Percentiles rank a stretch among this genome's conserved stretches.
phyloP scores from a whole-genome alignment of 2,329 filamentous ascomycete genomes.

The Alternaria sp. region DNA sequence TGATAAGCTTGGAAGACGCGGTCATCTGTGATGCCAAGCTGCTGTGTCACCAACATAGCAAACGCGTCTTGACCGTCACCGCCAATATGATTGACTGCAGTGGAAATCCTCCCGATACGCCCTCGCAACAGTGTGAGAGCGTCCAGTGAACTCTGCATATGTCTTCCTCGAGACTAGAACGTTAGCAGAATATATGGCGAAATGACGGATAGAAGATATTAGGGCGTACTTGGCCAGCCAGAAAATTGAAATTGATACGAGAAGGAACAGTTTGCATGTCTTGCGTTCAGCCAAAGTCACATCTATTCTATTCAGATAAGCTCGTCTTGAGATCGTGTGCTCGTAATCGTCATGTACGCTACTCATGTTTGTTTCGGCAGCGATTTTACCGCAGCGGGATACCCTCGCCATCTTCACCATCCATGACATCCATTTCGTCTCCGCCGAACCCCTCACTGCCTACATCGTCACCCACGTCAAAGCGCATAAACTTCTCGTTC shows the following conservation, averaged over 20 bases:
- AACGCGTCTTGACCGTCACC: background rate
- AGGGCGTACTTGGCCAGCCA: background rate
- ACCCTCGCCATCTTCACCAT: conserved; percentile 17
- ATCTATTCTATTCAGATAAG: background rate
- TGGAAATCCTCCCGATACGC: background rate
- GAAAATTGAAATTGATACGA: background rate
- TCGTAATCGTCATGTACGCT: background rate
- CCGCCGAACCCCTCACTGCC: conserved; percentile 43
- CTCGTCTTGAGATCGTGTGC: background rate
- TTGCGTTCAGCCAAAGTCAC: background rate
- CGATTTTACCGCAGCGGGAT: background rate
- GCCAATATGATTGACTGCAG: background rate
- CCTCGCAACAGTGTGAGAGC: background rate
- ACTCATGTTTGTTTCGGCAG: background rate
- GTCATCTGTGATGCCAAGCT: background rate
- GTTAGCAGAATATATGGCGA: background rate
- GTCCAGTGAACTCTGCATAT: background rate
- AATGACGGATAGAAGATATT: background rate
- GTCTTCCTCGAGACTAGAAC: background rate
- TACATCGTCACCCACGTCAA: conserved; percentile 51
- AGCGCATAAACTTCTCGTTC: conserved; percentile 68
- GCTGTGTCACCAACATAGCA: background rate
- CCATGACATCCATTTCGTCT: conserved; percentile 19
- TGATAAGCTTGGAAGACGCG: background rate
- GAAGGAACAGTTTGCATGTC: background rate